Base-by-base conservation (phyloP, 2,329 filamentous ascomycete genomes). In the Peltaster fructicola region DNA sequence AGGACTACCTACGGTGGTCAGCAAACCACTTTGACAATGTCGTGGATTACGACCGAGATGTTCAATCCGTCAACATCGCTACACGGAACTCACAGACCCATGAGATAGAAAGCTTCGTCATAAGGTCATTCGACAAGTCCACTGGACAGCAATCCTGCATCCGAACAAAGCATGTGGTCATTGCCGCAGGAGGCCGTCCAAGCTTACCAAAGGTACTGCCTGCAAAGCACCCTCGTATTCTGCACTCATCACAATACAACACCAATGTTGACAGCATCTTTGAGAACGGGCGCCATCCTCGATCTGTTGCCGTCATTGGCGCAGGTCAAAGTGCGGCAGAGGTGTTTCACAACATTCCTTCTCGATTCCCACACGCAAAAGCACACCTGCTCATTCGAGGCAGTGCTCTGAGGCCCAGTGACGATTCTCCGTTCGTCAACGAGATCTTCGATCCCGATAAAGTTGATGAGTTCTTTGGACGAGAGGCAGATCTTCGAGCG, bases 341-440 rank as follows among this genome's bases (percentile, higher is more conserved):
- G 57, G 91, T 93, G 42, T 93, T 90, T 58, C 76, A 80, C 56
- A 84, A 91, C 50, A 57, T 95, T 24, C 76, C 85, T 42, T 63
- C 59, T 18, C 59, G 79, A 22, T 93, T 90, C 47, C 82, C 82
- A 18, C 82, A 85, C 46, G 71, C 77, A 14, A 64, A 68, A 39
- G 84, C 82, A 0, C 67, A 61, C 17, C 54, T 98, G 29, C 58
- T 93, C 31, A 85, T 92, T 61, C 73, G 80, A 38, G 73, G 74
- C 20, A 69, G 81, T 34, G 82, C 85, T 29, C 55, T 98, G 31
- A 72, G 77, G 39, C 85, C 85, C 2, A 91, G 81, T 45, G 85
- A 98, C 46, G 88, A 95, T 50, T 92, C 81, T 26, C 88, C 85
- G 10, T 95, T 95, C 42, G 82, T 95, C 40, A 95, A 95, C 51